Percentiles rank a stretch among this genome's conserved stretches.
Conservation (phyloP, 331 rosid genomes). For the Saraca asoca region DNA sequence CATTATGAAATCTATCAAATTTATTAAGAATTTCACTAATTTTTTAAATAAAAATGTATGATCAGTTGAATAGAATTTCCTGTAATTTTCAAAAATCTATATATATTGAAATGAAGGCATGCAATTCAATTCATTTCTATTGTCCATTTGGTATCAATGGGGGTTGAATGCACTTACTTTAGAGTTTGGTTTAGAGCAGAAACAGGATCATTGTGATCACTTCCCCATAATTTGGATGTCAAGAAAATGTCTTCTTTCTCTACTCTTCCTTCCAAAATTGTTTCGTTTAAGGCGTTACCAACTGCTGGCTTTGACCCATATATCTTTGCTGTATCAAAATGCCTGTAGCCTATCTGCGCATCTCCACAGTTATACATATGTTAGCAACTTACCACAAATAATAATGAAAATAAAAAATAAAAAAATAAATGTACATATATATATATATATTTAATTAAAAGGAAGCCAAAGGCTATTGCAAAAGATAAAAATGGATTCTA, state of each 20-base stretch:
- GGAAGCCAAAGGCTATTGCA: too few species aligned
- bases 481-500: too few species aligned
- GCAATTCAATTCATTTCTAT: too few species aligned
- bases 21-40: too few species aligned
- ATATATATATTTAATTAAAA: too few species aligned
- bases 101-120: too few species aligned
- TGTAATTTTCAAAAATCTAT: too few species aligned
- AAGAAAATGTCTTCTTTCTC: constrained; percentile 70
- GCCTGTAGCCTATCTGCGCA: constrained; percentile 82
- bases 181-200: constrained; percentile 70
- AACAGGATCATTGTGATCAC: constrained; percentile 92
- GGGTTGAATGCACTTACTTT: constrained; percentile 58
- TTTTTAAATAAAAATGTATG: too few species aligned
- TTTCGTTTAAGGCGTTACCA: constrained; percentile 61
- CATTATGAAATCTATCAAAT: too few species aligned
- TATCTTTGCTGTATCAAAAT: constrained; percentile 86
- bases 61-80: too few species aligned
- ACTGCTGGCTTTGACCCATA: constrained; percentile 83
- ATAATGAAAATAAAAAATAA: not conserved
- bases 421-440: not conserved
- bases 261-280: constrained; percentile 45
- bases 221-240: constrained; percentile 88
- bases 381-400: not conserved
- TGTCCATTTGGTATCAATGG: too few species aligned
- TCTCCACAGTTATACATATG: not conserved